A percentile compares a stretch with the other conserved stretches of the same genome.
These are phyloP conservation scores for Termitomyces sp. DNA, from an alignment of 768 basidiomycete species.

Conservation along the genomic window DNA sequence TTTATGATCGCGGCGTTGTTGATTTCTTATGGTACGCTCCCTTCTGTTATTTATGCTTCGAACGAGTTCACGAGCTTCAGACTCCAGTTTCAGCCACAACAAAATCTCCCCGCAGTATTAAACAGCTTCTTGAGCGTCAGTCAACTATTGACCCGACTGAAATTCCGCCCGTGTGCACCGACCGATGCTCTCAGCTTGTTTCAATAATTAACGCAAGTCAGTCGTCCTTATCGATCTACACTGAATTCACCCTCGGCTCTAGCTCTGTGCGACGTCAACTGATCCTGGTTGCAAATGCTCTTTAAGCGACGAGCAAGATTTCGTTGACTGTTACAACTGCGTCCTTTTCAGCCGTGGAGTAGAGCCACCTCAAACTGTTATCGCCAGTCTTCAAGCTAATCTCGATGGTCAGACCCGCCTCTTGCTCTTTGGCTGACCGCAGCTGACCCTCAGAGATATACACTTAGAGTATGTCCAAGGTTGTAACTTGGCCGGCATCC, in stretches of 20 bases:
- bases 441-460: not conserved
- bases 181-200: not conserved
- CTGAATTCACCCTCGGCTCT: not conserved
- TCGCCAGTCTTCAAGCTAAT: not conserved
- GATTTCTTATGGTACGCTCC: not conserved
- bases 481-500: slow-evolving; percentile 4
- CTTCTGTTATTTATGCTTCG: not conserved
- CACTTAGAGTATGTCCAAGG: not conserved
- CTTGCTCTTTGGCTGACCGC: not conserved
- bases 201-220: not conserved
- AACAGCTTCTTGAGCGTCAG: slow-evolving; percentile 8
- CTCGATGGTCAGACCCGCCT: slow-evolving; percentile 6
- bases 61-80: not conserved
- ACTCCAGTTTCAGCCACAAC: not conserved
- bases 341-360: not conserved
- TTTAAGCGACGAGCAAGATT: not conserved
- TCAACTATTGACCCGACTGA: not conserved
- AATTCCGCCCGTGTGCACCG: slow-evolving; percentile 2
- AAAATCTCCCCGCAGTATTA: not conserved
- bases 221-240: not conserved
- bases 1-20: not conserved
- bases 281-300: not conserved
- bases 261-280: not conserved
- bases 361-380: not conserved
- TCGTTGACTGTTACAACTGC: slow-evolving; percentile 10